Base-by-base conservation (phyloP, 352 stramenopile species). In the Globisporangium recalcitrans region DNA sequence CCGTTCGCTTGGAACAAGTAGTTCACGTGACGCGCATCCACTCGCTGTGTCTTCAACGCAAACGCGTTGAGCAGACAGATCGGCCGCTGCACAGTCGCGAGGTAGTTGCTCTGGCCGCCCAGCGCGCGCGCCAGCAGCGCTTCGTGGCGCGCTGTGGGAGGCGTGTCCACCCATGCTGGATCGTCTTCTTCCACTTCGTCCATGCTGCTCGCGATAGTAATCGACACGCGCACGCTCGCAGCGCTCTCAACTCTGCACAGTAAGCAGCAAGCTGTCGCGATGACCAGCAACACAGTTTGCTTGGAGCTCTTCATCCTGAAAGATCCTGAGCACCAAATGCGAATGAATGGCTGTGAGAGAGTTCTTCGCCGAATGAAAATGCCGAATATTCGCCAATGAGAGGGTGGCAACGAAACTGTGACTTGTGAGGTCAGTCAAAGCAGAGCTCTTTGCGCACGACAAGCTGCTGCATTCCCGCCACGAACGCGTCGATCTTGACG, bases 401-500 rank as follows among this genome's bases (percentile, higher is more conserved):
- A 19, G 46, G 10, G 7, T 14, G 27, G 21, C 10, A 19, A 51
- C 21, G 10, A 24, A 19, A 21, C 22, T 60, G 22, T 24, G 38
- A 46, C 38, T 16, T 40, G 34, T 40, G 34, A 40, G 2, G 13
- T 56, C 46, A 67, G 19, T 67, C 61, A 26, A 67, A 67, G 4
- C 46, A 44, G 7, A 67, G 44, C 4, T 61, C 52, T 34, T 67
- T 62, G 32, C 24, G 53, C 0, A 21, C 1, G 16, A 49, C 53
- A 5, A 51, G 0, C 7, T 24, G 24, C 47, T 71, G 58, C 21
- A 88, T 66, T 14, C 49, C 65, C 7, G 9, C 34, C 2, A 78
- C 71, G 19, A 90, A 83, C 21, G 26, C 40, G 52, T 88, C 63
- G 22, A 88, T 75, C 60, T 90, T 88, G 21, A 65, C n/a, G 38